Evolutionary conservation across 345 rosid species (phyloP).

Genomic region (Populus euphratica): DNA sequence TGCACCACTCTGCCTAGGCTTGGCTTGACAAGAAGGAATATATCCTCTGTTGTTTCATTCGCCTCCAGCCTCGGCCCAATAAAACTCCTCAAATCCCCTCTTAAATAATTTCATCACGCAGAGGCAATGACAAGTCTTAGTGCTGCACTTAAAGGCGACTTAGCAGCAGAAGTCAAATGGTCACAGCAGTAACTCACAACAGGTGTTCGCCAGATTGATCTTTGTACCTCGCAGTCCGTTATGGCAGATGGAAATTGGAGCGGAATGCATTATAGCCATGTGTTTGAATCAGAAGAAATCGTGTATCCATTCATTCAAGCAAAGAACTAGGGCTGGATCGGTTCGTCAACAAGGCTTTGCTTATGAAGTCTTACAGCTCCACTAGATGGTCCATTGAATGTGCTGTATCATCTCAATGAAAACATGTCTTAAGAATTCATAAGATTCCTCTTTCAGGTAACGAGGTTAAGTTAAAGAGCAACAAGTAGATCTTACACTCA

Average conservation of each 20-base stretch:
- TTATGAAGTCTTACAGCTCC: too few relatives aligned
- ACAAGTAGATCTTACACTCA: background rate
- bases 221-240: background rate
- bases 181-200: background rate
- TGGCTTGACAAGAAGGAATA: background rate
- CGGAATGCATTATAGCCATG: background rate
- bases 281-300: background rate
- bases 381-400: too few relatives aligned
- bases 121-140: constrained; percentile 17
- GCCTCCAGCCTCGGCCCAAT: background rate
- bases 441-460: too few relatives aligned
- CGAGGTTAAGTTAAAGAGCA: background rate
- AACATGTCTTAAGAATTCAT: too few relatives aligned
- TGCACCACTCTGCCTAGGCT: background rate
- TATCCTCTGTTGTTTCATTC: background rate
- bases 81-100: constrained; percentile 35
- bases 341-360: too few relatives aligned
- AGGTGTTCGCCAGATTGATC: background rate
- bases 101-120: constrained; percentile 37
- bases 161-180: background rate
- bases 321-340: too few relatives aligned
- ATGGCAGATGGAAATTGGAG: background rate
- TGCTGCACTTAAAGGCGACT: background rate
- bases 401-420: too few relatives aligned
- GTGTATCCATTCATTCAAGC: too few relatives aligned